Evolutionary conservation across 2,329 filamentous ascomycete genomes (phyloP), one percentile per base, ranked within the genome.

Genomic region (Scolecobasidium constrictum): DNA sequence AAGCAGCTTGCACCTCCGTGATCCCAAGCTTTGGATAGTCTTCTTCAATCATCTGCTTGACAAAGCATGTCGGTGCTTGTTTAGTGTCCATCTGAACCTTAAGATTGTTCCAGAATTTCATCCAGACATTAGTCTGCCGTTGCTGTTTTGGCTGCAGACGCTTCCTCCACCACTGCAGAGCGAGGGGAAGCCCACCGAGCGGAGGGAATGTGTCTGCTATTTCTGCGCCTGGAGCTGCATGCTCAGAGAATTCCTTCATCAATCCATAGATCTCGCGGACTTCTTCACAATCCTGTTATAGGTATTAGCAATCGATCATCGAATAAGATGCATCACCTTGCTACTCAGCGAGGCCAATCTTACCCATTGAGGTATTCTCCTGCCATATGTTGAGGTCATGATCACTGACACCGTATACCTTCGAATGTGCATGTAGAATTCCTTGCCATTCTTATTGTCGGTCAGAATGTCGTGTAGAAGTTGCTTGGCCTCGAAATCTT

Each of bases 351-450:
- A n/a, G n/a, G n/a, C n/a, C n/a, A n/a, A n/a, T 11, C 26, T 31
- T 13, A 31, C 53, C 51, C 52, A 58, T 13, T 48, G 52, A 2
- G 53, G 53, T 28, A 58, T 59, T 12, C 57, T 54, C 45, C 57
- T 59, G 4, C 58, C 57, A 39, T 59, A 60, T 1, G 56, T 56
- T 6, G 59, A 52, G 1, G 54, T 48, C 53, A 59, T 59, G 35
- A 58, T 61, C 3, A 60, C 52, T 17, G 51, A 52, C 4, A 55
- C 54, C 1, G 55, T 51, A 43, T 61, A 60, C 6, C 58, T 49
- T 16, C 57, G 44, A 40, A 57, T 61, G 42, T 56, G 53, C 15
- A 48, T 45, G 22, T 57, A 52, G 35, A 59, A 61, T 13, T 31
- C 13, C 26, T 13, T 31, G 16, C 56, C 49, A n/a, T 54, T 45